A percentile compares a stretch with the other conserved stretches of the same genome.
Conservation (phyloP, 2,329 filamentous ascomycete species). For the Sporothrix pseudoabietina region DNA sequence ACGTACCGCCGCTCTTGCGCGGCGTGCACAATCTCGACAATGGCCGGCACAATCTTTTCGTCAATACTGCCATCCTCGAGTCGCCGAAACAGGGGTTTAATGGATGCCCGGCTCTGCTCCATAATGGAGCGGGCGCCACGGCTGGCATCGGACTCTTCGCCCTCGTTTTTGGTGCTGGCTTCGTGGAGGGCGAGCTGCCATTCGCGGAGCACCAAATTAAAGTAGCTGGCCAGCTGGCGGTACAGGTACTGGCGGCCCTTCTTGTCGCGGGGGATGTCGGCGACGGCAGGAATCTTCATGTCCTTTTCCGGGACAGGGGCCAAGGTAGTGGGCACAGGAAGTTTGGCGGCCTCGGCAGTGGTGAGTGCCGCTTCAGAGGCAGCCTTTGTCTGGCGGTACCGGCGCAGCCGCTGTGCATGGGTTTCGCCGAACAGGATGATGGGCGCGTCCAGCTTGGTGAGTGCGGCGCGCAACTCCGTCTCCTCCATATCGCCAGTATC, state of each 20-base stretch:
- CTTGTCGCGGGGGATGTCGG: constrained; percentile 56
- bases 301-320: constrained; percentile 78
- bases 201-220: constrained; percentile 90
- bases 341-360: constrained; percentile 39
- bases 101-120: constrained; percentile 82
- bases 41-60: constrained; percentile 74
- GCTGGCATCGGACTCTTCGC: constrained; percentile 72
- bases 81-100: constrained; percentile 87
- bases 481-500: constrained; percentile 62
- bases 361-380: constrained; percentile 52
- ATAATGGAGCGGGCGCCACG: constrained; percentile 82
- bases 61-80: constrained; percentile 81
- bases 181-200: constrained; percentile 76
- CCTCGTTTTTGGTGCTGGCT: constrained; percentile 49
- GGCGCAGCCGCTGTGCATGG: constrained; percentile 66
- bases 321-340: constrained; percentile 85
- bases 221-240: constrained; percentile 89
- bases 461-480: constrained; percentile 65
- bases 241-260: constrained; percentile 72
- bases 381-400: constrained; percentile 68
- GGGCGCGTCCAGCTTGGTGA: constrained; percentile 75
- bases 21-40: constrained; percentile 88
- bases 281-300: constrained; percentile 74
- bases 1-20: constrained; percentile 92
- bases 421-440: constrained; percentile 78